Percentiles rank a stretch among this genome's conserved stretches.
These are phyloP conservation scores for Casuarina equisetifolia DNA, from an alignment of 306 rosid species.

Conservation along the genomic window DNA sequence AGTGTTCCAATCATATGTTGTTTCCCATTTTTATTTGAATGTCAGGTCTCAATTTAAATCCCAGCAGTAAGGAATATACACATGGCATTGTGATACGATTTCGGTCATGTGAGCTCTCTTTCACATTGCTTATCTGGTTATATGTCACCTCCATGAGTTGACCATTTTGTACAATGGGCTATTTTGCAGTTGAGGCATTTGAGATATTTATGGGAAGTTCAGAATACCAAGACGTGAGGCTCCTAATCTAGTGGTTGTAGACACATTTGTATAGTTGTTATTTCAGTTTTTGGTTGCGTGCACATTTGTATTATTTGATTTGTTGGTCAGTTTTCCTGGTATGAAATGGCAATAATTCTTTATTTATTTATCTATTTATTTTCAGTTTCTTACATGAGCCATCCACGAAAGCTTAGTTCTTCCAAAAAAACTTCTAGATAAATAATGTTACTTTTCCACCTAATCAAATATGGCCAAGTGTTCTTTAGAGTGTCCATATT, in stretches of 20 bases:
- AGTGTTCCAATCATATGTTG: neutral
- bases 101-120: conserved; percentile 68
- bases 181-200: conserved; percentile 68
- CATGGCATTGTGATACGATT: conserved; percentile 75
- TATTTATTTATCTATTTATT: neutral
- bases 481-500: conserved; percentile 15
- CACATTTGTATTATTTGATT: conserved; percentile 9
- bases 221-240: conserved; percentile 82
- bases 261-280: conserved; percentile 11
- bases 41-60: conserved; percentile 68
- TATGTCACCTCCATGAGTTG: conserved; percentile 30
- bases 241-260: conserved; percentile 16
- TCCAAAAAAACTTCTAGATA: conserved; percentile 10
- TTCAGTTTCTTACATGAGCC: neutral
- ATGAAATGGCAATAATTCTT: conserved; percentile 12
- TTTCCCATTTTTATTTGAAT: conserved; percentile 25
- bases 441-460: conserved; percentile 5
- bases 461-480: neutral
- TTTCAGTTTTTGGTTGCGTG: conserved; percentile 1
- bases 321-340: conserved; percentile 22
- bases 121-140: conserved; percentile 26
- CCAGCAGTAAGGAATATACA: conserved; percentile 63
- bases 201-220: conserved; percentile 63
- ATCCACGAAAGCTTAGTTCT: neutral
- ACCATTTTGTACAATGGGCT: conserved; percentile 32